Evolutionary conservation across 2,329 filamentous ascomycete species (phyloP), one percentile per base, ranked within the genome.

Genomic region (Trichophyton mentagrophytes): DNA sequence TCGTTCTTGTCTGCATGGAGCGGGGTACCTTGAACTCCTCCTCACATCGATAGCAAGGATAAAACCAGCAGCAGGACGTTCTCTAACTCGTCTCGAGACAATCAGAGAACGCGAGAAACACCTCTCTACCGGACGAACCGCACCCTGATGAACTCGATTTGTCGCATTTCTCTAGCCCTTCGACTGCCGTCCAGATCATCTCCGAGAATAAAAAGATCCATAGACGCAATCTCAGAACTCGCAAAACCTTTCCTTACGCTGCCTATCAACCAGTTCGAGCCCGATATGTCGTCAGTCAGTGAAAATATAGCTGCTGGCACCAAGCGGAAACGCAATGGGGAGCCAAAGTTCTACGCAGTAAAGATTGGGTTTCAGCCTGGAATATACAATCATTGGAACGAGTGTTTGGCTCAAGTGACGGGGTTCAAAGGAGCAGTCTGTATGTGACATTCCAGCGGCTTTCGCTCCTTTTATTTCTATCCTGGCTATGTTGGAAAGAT

Each of bases 381-480:
- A 8, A 78, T 87, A 57, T 87, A 87, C 68, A 77, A 82, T 67
- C 80, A 77, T 61, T 87, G 84, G 83, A 72, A 74, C 49, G 84
- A 86, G 64, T 85, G 82, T 67, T 74, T 85, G 64, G 75, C 76
- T 33, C 84, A 87, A 69, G 79, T 85, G 55, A 81, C 77, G 57
- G 84, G 84, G 22, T 83, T 79, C 67, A 80, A 84, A 68, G 85
- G 85, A 20, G 86, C 87, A 61, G 74, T 81, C 40, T 89, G 87
- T 90, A 77, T 72, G 86, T 82, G 49, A 25, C 57, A 27, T 30
- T 25, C n/a, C 20, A 13, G n/a, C 15, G 36, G 9, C n/a, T 15
- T 17, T 8, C 40, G 3, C 6, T 42, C 38, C 38, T 40, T 40
- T n/a, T n/a, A 17, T n/a, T 17, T 44, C 11, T 38, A 22, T 44